Evolutionary conservation across 1,284 basidiomycete species (phyloP).

Genomic region (Puccinia horiana): DNA sequence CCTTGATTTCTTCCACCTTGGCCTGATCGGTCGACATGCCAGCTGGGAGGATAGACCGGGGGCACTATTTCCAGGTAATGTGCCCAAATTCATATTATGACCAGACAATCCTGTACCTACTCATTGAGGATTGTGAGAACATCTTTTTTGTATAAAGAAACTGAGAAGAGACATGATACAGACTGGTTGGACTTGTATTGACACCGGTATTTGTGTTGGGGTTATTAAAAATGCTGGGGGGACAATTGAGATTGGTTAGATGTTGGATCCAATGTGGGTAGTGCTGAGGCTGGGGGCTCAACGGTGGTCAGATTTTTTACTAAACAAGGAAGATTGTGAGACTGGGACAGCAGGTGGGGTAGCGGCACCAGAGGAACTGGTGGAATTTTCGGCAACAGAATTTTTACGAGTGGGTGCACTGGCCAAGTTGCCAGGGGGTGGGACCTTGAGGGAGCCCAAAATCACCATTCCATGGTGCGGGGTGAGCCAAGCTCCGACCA

Average conservation of each 20-base stretch:
- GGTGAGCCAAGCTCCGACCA: background rate
- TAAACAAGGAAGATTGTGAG: conserved; percentile 25
- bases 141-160: background rate
- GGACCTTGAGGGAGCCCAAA: conserved; percentile 51
- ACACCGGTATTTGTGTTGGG: background rate
- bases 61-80: background rate
- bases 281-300: conserved; percentile 31
- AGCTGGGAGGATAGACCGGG: too few relatives aligned
- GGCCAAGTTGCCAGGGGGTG: conserved; percentile 44
- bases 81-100: conserved; percentile 11
- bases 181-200: conserved; percentile 29
- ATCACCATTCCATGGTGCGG: conserved; percentile 29
- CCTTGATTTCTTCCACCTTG: too few relatives aligned
- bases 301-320: conserved; percentile 42
- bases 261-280: background rate
- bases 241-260: background rate
- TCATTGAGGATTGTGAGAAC: background rate
- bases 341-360: background rate
- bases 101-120: conserved; percentile 3
- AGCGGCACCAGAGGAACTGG: background rate
- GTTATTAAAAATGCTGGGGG: background rate
- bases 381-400: conserved; percentile 8
- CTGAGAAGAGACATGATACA: background rate
- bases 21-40: too few relatives aligned
- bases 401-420: conserved; percentile 18